A percentile compares a stretch with the other conserved stretches of the same genome.
Evolutionary conservation across 1,139 yeast species (phyloP).

Genomic region (Geotrichum candidum): DNA sequence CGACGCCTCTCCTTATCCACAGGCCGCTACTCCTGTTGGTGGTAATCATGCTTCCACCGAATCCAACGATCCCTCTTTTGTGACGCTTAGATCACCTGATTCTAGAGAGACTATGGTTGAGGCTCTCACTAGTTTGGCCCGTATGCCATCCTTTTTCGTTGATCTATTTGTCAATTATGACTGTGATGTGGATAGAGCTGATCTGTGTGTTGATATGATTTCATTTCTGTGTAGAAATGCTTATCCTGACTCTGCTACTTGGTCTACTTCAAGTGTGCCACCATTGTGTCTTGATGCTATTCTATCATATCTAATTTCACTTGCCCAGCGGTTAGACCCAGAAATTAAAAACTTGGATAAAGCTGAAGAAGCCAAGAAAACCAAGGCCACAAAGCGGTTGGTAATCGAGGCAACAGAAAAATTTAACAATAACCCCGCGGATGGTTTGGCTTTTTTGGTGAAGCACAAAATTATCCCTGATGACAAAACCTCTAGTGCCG

Average conservation of each 20-base stretch:
- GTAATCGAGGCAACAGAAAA: conserved; percentile 68
- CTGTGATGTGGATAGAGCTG: conserved; percentile 84
- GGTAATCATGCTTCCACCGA: conserved; percentile 21
- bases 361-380: conserved; percentile 26
- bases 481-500: conserved; percentile 55
- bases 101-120: conserved; percentile 80
- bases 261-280: conserved; percentile 83
- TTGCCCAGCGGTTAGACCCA: conserved; percentile 48
- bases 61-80: conserved; percentile 18
- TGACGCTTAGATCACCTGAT: conserved; percentile 34
- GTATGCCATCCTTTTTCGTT: conserved; percentile 74
- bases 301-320: conserved; percentile 60
- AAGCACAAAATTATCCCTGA: conserved; percentile 61
- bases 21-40: conserved; percentile 18
- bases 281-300: conserved; percentile 90
- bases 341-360: not conserved
- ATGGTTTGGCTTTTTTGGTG: conserved; percentile 60
- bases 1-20: conserved; percentile 25
- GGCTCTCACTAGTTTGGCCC: conserved; percentile 68
- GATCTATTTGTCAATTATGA: conserved; percentile 77
- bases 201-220: conserved; percentile 63
- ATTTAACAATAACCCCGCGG: conserved; percentile 72
- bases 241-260: conserved; percentile 68
- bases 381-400: conserved; percentile 58
- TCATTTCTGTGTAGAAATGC: conserved; percentile 71